Percentiles rank a stretch among this genome's conserved stretches.
Evolutionary conservation across 768 basidiomycete species (phyloP).

Genomic region (Cubamyces sp.): DNA sequence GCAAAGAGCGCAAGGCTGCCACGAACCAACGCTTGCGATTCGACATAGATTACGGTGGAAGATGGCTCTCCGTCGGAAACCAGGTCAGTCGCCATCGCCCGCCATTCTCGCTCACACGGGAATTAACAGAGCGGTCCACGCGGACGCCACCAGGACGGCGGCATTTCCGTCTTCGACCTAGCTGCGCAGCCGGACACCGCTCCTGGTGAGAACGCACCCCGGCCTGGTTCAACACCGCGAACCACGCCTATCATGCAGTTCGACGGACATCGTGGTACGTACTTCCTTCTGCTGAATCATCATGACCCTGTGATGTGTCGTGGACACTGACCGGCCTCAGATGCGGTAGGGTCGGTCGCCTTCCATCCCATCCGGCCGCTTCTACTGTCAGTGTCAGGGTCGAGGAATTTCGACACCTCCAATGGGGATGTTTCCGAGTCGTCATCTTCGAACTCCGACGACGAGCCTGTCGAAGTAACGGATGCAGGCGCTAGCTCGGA

Average conservation of each 20-base stretch:
- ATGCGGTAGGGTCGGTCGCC: slow-evolving; percentile 71
- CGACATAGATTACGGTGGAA: slow-evolving; percentile 72
- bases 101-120: background rate
- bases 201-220: slow-evolving; percentile 13
- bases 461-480: slow-evolving; percentile 7
- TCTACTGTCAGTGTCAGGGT: slow-evolving; percentile 74
- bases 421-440: slow-evolving; percentile 9
- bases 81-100: slow-evolving; percentile 50
- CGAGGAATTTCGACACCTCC: slow-evolving; percentile 61
- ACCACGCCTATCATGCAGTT: slow-evolving; percentile 20
- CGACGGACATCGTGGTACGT: slow-evolving; percentile 21
- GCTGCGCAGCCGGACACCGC: slow-evolving; percentile 19
- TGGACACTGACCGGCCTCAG: slow-evolving; percentile 42
- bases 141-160: slow-evolving; percentile 51
- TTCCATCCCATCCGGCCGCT: slow-evolving; percentile 70
- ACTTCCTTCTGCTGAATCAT: slow-evolving; percentile 6
- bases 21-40: slow-evolving; percentile 85
- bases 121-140: background rate
- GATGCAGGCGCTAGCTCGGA: slow-evolving; percentile 1
- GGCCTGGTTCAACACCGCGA: slow-evolving; percentile 11
- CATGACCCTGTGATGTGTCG: slow-evolving; percentile 2
- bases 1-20: slow-evolving; percentile 4
- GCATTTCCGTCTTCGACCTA: slow-evolving; percentile 63
- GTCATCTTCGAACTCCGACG: slow-evolving; percentile 14
- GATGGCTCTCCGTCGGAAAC: slow-evolving; percentile 66